Evolutionary conservation across 1,284 basidiomycete genomes (phyloP).

Genomic region (Mycena sp.): DNA sequence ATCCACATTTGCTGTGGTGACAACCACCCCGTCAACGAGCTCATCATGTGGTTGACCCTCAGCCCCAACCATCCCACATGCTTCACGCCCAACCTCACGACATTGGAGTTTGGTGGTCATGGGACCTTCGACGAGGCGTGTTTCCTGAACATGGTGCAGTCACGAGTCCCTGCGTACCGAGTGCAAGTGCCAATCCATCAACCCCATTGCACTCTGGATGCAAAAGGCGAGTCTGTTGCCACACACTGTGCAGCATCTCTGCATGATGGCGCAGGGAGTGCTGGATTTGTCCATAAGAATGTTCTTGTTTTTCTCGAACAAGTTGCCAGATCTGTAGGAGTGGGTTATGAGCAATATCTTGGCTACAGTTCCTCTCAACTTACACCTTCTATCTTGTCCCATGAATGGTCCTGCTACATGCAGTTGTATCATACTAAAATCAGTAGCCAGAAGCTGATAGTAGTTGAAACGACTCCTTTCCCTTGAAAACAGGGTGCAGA

Average conservation of each 20-base stretch:
- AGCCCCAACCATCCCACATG: background rate
- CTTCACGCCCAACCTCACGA: background rate
- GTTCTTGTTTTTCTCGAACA: background rate
- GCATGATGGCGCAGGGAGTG: background rate
- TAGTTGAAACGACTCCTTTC: too few relatives aligned
- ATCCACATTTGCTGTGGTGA: background rate
- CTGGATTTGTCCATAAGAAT: background rate
- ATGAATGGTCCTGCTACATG: too few relatives aligned
- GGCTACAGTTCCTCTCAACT: too few relatives aligned
- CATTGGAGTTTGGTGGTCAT: conserved; percentile 3
- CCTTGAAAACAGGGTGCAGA: too few relatives aligned
- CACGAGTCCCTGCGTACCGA: background rate
- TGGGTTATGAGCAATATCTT: too few relatives aligned
- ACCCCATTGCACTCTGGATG: background rate
- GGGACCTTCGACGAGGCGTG: background rate
- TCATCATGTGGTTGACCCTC: background rate
- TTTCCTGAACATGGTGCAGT: conserved; percentile 5
- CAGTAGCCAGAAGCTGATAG: too few relatives aligned
- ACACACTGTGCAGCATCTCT: background rate
- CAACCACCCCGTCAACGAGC: background rate
- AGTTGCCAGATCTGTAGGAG: too few relatives aligned
- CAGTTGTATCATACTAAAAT: too few relatives aligned
- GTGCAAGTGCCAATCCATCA: background rate
- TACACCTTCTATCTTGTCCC: too few relatives aligned
- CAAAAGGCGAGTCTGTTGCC: background rate